A percentile compares a stretch with the other conserved stretches of the same genome.
These are phyloP conservation scores for Linnemannia schmuckeri DNA, from an alignment of 192 early-diverging fungal species.

Conservation along the genomic window DNA sequence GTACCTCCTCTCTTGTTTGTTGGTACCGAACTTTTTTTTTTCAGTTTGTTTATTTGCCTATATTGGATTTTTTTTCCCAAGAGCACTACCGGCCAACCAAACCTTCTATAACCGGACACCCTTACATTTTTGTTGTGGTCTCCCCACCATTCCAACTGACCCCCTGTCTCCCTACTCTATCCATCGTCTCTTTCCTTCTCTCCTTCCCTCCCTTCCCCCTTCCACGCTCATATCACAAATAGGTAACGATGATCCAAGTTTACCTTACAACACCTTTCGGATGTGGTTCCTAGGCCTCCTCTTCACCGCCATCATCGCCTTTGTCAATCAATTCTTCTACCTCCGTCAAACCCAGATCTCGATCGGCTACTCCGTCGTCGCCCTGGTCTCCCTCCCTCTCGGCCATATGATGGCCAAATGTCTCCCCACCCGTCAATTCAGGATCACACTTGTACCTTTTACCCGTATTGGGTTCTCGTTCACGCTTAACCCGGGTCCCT, in stretches of 20 bases:
- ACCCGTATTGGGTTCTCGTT: constrained; percentile 52
- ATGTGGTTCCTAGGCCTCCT: constrained; percentile 59
- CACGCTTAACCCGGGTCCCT: constrained; percentile 69
- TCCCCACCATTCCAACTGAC: too few relatives aligned
- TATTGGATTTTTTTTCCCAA: neutral
- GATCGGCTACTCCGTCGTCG: constrained; percentile 56
- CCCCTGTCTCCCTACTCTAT: neutral
- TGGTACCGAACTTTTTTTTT: neutral
- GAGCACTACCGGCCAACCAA: too few relatives aligned
- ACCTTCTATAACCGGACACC: neutral
- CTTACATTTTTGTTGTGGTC: neutral
- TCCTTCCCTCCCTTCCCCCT: neutral
- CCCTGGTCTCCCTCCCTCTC: constrained; percentile 60
- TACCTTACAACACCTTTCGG: constrained; percentile 62
- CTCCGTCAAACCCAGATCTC: constrained; percentile 54
- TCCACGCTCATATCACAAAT: constrained; percentile 52
- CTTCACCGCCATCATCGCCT: constrained; percentile 47
- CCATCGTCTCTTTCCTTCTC: neutral
- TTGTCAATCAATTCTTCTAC: constrained; percentile 65
- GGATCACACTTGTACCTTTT: constrained; percentile 9
- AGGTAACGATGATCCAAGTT: constrained; percentile 58
- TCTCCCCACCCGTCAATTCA: constrained; percentile 52
- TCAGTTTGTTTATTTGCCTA: neutral
- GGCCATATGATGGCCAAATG: constrained; percentile 57
- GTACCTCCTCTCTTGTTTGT: neutral